Base-by-base conservation (phyloP, 345 rosid species). In the Salix suchowensis region DNA sequence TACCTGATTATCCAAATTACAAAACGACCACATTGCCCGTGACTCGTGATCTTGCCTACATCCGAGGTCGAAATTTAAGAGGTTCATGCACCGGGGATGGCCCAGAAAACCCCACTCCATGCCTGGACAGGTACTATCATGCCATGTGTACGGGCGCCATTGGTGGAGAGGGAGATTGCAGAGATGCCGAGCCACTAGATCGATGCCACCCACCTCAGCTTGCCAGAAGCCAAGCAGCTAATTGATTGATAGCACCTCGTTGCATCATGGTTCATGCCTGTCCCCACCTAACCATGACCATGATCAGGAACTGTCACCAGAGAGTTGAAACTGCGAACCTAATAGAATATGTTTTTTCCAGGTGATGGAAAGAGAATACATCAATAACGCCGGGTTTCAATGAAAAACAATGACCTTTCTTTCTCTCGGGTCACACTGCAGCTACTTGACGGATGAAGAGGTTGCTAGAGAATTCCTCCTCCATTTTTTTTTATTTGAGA, bases 221-320 rank as follows among this genome's bases (percentile, higher is more conserved):
- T 36, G 30, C 52, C 64, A 19, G 19, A 52, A 8, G 24, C 11
- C n/a, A 68, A 21, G 50, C 14, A 21, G 50, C 14, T 7, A 9
- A 73, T 30, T 2, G 61, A 50, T 67, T 44, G 55, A 46, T 18
- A 78, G 74, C 75, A 55, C 55, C 13, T 37, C 23, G 60, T 28
- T 67, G 75, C 83, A 73, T 81, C 79, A 74, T 62, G 79, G 26
- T 60, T 79, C 74, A 74, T 71, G 79, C 74, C 64, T 18, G 67
- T 67, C 64, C 75, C 21, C 76, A 61, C 78, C 71, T 48, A 66
- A 71, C 83, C 74, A 4, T 60, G 50, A 71, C 83, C 74, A 4
- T 58, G 28, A 14, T 68, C 19, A 65, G 18, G 50, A 67, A 7
- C n/a, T 67, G 72, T 68, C 68, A 48, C 65, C 44, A 0, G 64